Conservation (phyloP, 139 green algal genomes). For the Nannochloris sp. region DNA sequence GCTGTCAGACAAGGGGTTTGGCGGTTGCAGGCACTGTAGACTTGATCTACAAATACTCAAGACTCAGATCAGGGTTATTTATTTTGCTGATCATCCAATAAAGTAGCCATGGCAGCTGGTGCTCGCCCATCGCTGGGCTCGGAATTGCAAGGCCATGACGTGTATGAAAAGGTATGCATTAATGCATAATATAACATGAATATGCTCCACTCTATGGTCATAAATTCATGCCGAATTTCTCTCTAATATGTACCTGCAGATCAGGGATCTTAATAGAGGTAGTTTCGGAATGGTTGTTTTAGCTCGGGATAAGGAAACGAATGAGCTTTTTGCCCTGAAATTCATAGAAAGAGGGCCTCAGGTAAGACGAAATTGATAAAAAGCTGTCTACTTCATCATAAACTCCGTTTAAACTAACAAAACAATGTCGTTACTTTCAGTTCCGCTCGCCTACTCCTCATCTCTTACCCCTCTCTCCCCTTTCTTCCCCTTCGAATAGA, state of each 20-base stretch:
- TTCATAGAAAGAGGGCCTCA: conserved; percentile 31
- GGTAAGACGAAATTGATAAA: not conserved
- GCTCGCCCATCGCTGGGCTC: too few relatives aligned
- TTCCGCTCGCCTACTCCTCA: not conserved
- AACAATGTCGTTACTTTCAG: not conserved
- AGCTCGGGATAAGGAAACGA: conserved; percentile 12
- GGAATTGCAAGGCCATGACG: conserved; percentile 2
- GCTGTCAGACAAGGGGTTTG: too few relatives aligned
- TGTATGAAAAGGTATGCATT: conserved; percentile 9
- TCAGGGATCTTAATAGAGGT: conserved; percentile 16
- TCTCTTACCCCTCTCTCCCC: not conserved
- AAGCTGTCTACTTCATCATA: too few relatives aligned
- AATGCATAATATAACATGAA: too few relatives aligned
- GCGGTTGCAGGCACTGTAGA: too few relatives aligned
- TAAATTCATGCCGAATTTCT: too few relatives aligned
- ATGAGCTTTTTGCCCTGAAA: conserved; percentile 30
- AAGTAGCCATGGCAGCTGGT: too few relatives aligned
- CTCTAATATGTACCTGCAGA: too few relatives aligned
- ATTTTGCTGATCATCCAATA: too few relatives aligned
- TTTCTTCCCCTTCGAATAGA: not conserved
- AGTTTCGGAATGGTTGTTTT: conserved; percentile 27
- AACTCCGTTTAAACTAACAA: not conserved
- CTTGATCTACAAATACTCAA: too few relatives aligned
- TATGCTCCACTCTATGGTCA: too few relatives aligned
- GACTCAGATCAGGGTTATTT: too few relatives aligned